Evolutionary conservation across 768 basidiomycete genomes (phyloP).

Genomic region (Saitozyma podzolica): DNA sequence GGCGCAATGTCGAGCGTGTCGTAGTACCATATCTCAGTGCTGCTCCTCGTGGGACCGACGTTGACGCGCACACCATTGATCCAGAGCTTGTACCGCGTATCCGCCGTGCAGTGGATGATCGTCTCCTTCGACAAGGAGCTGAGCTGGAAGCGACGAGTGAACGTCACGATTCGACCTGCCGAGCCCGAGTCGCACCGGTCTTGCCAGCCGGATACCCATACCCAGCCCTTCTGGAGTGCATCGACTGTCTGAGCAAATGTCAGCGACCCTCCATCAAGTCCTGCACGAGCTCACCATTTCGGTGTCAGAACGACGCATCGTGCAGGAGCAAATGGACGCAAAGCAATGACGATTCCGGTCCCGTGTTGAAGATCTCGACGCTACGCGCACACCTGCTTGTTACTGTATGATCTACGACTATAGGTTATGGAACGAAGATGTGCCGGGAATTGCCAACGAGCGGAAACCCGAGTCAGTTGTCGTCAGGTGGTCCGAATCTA

Average conservation of each 20-base stretch:
- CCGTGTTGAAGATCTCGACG: too few relatives aligned
- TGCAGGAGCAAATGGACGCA: too few relatives aligned
- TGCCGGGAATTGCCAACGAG: too few relatives aligned
- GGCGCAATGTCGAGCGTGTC: conserved; percentile 24
- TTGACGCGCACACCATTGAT: conserved; percentile 24
- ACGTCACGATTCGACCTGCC: conserved; percentile 9
- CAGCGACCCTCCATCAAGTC: too few relatives aligned
- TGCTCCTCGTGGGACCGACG: conserved; percentile 22
- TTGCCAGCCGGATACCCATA: conserved; percentile 11
- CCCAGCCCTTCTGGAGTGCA: conserved; percentile 9
- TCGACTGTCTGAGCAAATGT: background rate
- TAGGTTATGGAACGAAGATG: too few relatives aligned
- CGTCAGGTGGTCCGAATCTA: too few relatives aligned
- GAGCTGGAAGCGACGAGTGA: conserved; percentile 1
- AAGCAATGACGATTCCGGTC: too few relatives aligned
- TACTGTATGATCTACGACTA: too few relatives aligned
- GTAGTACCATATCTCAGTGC: conserved; percentile 25
- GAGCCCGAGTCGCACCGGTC: background rate
- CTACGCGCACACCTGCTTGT: too few relatives aligned
- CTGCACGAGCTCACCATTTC: too few relatives aligned
- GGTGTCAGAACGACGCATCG: too few relatives aligned
- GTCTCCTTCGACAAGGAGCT: background rate
- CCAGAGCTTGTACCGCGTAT: conserved; percentile 33
- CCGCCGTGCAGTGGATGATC: conserved; percentile 17
- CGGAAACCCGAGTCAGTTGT: too few relatives aligned